Conservation (phyloP, 345 rosid genomes). For the Litchi chinensis region DNA sequence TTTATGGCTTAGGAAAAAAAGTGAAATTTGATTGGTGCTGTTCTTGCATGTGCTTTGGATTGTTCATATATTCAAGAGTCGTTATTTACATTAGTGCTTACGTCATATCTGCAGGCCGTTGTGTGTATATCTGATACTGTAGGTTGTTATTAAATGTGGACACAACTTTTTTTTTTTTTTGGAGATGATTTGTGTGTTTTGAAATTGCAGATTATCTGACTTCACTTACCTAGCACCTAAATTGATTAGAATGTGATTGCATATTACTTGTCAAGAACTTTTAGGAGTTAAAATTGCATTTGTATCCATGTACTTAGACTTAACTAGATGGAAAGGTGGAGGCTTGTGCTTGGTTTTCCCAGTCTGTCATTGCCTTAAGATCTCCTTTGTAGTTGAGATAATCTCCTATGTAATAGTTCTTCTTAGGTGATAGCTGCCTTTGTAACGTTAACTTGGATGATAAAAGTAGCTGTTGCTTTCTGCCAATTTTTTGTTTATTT, state of each 20-base stretch:
- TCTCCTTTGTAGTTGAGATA: not conserved
- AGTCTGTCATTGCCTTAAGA: not conserved
- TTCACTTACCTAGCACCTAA: not conserved
- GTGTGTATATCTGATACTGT: not conserved
- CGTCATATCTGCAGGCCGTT: not conserved
- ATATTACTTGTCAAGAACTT: not conserved
- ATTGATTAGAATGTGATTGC: conserved; percentile 3
- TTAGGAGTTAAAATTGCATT: not conserved
- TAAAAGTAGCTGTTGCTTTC: not conserved
- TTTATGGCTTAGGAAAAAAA: not conserved
- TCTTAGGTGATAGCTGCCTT: not conserved
- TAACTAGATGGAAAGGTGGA: not conserved
- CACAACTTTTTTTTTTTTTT: not conserved
- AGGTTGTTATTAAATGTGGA: not conserved
- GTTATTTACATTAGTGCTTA: not conserved
- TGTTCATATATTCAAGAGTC: not conserved
- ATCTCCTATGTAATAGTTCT: not conserved
- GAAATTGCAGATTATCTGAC: conserved; percentile 1
- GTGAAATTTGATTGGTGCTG: not conserved
- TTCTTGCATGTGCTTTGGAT: not conserved
- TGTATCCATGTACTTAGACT: not conserved
- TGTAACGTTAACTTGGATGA: not conserved
- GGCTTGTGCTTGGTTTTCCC: not conserved
- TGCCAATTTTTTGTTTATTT: not conserved
- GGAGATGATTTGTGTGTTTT: not conserved